Conservation (phyloP, 78 protist species). For the Dictyostelium capitatum region DNA sequence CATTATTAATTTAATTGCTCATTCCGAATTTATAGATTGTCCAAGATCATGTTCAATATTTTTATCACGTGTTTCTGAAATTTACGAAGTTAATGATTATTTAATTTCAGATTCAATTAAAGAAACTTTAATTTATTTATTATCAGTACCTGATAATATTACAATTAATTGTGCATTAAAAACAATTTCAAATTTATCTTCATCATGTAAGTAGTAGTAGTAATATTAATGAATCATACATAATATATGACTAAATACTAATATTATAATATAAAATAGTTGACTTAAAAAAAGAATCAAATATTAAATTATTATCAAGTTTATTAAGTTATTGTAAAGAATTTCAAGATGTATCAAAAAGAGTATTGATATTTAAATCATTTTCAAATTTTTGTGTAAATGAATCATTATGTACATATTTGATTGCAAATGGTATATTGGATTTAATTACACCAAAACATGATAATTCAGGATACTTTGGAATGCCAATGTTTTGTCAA, state of each 20-base stretch:
- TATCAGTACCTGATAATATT: constrained; percentile 38
- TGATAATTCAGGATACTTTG: constrained; percentile 15
- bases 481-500: constrained; percentile 73
- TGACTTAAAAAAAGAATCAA: constrained; percentile 71
- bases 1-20: background rate
- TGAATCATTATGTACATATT: constrained; percentile 36
- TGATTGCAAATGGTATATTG: constrained; percentile 43
- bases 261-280: background rate
- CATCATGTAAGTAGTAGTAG: constrained; percentile 33
- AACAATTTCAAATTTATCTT: constrained; percentile 52
- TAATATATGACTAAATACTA: background rate
- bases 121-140: constrained; percentile 43
- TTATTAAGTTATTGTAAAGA: constrained; percentile 54
- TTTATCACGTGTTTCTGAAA: constrained; percentile 61
- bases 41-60: constrained; percentile 60
- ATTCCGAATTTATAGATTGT: constrained; percentile 62
- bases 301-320: constrained; percentile 25
- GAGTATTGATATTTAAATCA: constrained; percentile 62
- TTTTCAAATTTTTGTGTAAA: constrained; percentile 60
- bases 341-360: constrained; percentile 13
- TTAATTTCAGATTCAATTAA: constrained; percentile 29
- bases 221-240: too few species aligned
- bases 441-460: constrained; percentile 52
- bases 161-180: constrained; percentile 55
- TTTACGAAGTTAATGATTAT: constrained; percentile 18